A percentile compares a stretch with the other conserved stretches of the same genome.
These are phyloP conservation scores for Laetiporus sulphureus DNA, from an alignment of 1,284 basidiomycete species.

Conservation along the genomic window DNA sequence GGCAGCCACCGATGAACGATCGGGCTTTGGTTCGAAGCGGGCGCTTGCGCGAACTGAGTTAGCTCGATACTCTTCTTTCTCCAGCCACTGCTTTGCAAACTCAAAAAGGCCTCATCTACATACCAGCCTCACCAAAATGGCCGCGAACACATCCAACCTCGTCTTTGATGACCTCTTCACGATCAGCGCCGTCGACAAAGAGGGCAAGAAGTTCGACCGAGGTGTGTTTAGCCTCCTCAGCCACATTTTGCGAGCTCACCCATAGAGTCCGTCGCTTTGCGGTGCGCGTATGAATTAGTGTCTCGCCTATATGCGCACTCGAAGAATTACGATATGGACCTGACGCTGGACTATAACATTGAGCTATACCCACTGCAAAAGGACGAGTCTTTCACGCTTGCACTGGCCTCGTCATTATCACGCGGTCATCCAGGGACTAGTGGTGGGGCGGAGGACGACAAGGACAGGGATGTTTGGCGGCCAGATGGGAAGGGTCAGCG, in stretches of 20 bases:
- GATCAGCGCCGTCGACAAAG: conserved; percentile 79
- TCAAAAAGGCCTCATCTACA: no score
- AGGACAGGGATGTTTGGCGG: conserved; percentile 79
- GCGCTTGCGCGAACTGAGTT: no score
- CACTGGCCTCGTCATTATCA: conserved; percentile 78
- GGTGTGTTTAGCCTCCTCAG: conserved; percentile 42
- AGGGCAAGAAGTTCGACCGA: conserved; percentile 97
- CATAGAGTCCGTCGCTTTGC: background rate
- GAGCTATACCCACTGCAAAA: conserved; percentile 75
- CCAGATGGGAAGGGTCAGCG: conserved; percentile 82
- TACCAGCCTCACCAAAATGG: conserved; percentile 39
- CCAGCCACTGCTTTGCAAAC: no score
- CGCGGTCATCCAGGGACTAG: conserved; percentile 45
- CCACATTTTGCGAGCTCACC: background rate
- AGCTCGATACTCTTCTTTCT: no score
- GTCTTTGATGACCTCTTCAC: conserved; percentile 91
- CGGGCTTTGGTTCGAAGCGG: no score
- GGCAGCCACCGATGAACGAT: no score
- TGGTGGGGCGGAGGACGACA: conserved; percentile 51
- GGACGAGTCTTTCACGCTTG: conserved; percentile 78
- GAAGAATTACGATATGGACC: conserved; percentile 83
- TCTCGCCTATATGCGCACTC: conserved; percentile 82
- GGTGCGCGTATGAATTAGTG: conserved; percentile 47
- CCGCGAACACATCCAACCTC: conserved; percentile 61
- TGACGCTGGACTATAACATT: conserved; percentile 88